Evolutionary conservation across 2,329 filamentous ascomycete genomes (phyloP), one percentile per base, ranked within the genome.

Genomic region (Pyricularia sp.): DNA sequence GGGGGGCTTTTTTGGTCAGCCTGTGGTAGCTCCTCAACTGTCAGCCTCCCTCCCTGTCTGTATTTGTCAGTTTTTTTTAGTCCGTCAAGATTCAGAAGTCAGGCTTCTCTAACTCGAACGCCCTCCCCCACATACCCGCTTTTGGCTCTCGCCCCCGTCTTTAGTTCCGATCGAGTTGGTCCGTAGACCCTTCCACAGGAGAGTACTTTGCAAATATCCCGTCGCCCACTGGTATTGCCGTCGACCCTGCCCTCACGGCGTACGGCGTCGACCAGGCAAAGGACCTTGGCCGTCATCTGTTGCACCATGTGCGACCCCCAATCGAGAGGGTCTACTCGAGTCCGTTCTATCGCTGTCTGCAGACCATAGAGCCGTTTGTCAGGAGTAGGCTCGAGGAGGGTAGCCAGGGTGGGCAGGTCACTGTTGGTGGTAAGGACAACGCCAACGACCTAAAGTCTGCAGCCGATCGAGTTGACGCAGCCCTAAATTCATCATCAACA

Each of bases 151-250:
- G 42, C 42, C 42, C 42, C 42, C 42, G 10, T 25, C 78, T 25
- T 50, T 55, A 96, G 94, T 97, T 97, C 79, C 93, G 95, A 71
- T 90, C 92, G 72, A 93, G 91, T 77, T 98, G 94, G 93, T 87
- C 88, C 63, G 92, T 98, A 70, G 90, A 98, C 79, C 88, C 89
- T 64, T 81, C 85, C 71, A 94, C 92, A 55, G 94, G 95, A 68
- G 85, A 84, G 73, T 98, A 98, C 82, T 86, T 85, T 68, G 83
- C 91, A 28, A 84, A 83, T 70, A 88, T 95, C 72, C 88, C 85
- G 61, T 93, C 92, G 55, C 94, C 95, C 0, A 98, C 95, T 6
- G 92, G 92, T 68, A 93, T 97, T 72, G 85, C 94, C 4, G 91
- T 91, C 30, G 95, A 99, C 77, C 94, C 94, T 64, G 90, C 92